Evolutionary conservation across 805 yeast genomes (phyloP).

Genomic region (Cyberlindnera xishuangbannaensis): DNA sequence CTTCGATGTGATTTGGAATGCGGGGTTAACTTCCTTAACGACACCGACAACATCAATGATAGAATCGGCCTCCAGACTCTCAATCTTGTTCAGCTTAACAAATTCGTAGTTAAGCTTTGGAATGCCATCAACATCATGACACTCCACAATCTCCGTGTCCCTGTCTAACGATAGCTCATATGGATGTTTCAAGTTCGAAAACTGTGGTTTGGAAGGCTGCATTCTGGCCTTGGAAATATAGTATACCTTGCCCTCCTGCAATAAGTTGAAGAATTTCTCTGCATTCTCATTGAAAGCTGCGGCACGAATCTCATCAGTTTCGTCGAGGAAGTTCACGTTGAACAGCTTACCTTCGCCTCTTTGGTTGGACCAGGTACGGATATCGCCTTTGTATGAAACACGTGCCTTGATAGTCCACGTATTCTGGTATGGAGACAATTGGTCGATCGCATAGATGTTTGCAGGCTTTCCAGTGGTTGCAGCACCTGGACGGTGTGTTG

Average conservation of each 20-base stretch:
- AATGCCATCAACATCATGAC: constrained; percentile 55
- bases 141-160: constrained; percentile 70
- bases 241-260: constrained; percentile 88
- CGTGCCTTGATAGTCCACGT: constrained; percentile 92
- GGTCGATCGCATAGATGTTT: constrained; percentile 69
- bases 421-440: constrained; percentile 84
- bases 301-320: constrained; percentile 93
- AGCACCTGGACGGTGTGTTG: constrained; percentile 11
- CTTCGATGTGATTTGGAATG: constrained; percentile 75
- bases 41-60: constrained; percentile 86
- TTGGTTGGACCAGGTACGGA: constrained; percentile 81
- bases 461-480: constrained; percentile 27
- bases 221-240: constrained; percentile 78
- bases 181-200: constrained; percentile 77
- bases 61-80: constrained; percentile 62
- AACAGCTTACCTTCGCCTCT: constrained; percentile 88
- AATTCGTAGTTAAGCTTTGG: constrained; percentile 80
- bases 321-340: constrained; percentile 83
- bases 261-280: constrained; percentile 63
- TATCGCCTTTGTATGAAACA: constrained; percentile 80
- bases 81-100: constrained; percentile 59
- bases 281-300: constrained; percentile 90
- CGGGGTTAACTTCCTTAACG: constrained; percentile 68
- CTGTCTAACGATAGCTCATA: constrained; percentile 81
- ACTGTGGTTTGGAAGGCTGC: constrained; percentile 79